Conservation (phyloP, 2,329 filamentous ascomycete genomes). For the Aspergillus terreus region DNA sequence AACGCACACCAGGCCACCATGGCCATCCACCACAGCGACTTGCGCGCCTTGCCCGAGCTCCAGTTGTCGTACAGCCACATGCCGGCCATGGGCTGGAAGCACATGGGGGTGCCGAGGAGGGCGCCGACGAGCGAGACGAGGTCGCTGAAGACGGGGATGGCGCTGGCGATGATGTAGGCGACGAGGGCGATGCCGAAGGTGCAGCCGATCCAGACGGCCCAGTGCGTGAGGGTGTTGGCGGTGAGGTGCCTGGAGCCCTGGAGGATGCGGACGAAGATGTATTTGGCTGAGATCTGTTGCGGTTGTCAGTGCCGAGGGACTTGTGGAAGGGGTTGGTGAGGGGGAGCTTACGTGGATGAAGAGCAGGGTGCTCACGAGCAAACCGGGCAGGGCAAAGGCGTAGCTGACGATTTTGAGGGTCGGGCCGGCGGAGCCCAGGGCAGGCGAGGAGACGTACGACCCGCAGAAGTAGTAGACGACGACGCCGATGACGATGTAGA, state of each 20-base stretch:
- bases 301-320: background rate
- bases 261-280: slow-evolving; percentile 14
- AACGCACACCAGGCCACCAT: background rate
- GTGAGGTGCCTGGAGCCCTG: slow-evolving; percentile 15
- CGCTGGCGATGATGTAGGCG: slow-evolving; percentile 20
- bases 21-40: background rate
- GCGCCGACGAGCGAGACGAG: slow-evolving; percentile 24
- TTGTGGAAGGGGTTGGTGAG: background rate
- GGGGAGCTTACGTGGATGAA: background rate
- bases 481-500: slow-evolving; percentile 30
- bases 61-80: slow-evolving; percentile 38
- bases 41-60: slow-evolving; percentile 7
- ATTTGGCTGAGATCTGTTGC: slow-evolving; percentile 22
- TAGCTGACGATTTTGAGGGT: slow-evolving; percentile 42
- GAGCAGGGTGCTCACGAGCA: slow-evolving; percentile 19
- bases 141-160: slow-evolving; percentile 19
- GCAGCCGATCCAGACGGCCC: slow-evolving; percentile 16
- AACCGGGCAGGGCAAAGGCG: slow-evolving; percentile 28
- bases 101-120: slow-evolving; percentile 16
- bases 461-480: slow-evolving; percentile 46
- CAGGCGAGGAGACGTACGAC: slow-evolving; percentile 42
- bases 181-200: slow-evolving; percentile 12
- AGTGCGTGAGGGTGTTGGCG: slow-evolving; percentile 14
- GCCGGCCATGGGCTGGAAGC: slow-evolving; percentile 14
- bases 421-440: slow-evolving; percentile 41